These are phyloP conservation scores for Barnettozyma pratensis DNA, from an alignment of 805 yeast genomes.

Conservation along the genomic window DNA sequence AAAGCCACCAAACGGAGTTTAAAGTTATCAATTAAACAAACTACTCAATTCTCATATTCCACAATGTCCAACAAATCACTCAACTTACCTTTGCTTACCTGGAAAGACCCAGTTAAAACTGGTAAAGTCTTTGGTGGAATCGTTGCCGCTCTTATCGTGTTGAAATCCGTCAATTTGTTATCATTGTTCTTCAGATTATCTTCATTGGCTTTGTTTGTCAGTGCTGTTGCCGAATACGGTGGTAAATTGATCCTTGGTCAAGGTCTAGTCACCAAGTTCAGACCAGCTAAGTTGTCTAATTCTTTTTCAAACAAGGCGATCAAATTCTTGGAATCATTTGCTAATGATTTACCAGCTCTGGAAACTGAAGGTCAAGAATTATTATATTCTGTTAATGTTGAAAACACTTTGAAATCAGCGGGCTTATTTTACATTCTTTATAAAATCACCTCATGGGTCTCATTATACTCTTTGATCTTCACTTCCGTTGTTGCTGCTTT, in stretches of 20 bases:
- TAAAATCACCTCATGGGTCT: slow-evolving; percentile 70
- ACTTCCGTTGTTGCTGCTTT: slow-evolving; percentile 57
- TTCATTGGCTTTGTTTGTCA: slow-evolving; percentile 51
- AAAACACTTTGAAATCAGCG: slow-evolving; percentile 69
- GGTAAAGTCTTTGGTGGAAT: slow-evolving; percentile 71
- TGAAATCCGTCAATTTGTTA: slow-evolving; percentile 60
- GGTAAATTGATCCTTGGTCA: slow-evolving; percentile 68
- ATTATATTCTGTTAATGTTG: slow-evolving; percentile 64
- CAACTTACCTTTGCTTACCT: slow-evolving; percentile 46
- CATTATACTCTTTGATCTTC: slow-evolving; percentile 63
- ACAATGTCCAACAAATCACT: slow-evolving; percentile 7
- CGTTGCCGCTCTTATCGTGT: slow-evolving; percentile 45
- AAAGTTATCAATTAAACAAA: neutral
- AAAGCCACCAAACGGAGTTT: neutral
- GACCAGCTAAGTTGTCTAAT: slow-evolving; percentile 46
- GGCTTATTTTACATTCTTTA: slow-evolving; percentile 58
- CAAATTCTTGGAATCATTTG: slow-evolving; percentile 38
- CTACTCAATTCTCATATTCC: neutral
- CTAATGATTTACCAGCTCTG: slow-evolving; percentile 39
- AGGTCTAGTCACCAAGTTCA: slow-evolving; percentile 76
- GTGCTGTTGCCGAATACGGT: slow-evolving; percentile 73
- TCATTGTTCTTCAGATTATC: slow-evolving; percentile 56
- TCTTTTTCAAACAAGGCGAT: slow-evolving; percentile 32
- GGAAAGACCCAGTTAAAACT: slow-evolving; percentile 73
- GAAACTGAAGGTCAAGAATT: slow-evolving; percentile 54